Percentiles rank a stretch among this genome's conserved stretches.
phyloP scores from a whole-genome alignment of 2,329 filamentous ascomycete genomes.

The Didymella segeticola region DNA sequence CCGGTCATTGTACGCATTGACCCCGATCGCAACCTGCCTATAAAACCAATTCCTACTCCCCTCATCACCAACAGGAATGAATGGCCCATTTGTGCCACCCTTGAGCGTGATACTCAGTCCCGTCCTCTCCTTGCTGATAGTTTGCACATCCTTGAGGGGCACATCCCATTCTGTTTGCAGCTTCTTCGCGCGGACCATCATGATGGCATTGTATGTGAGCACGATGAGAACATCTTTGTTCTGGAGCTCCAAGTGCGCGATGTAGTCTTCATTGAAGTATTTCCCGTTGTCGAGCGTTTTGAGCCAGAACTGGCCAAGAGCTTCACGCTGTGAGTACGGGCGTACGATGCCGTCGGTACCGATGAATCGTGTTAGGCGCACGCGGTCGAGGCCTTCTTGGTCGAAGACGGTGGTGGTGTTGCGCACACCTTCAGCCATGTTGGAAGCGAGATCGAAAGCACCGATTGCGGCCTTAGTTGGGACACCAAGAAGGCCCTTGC shows the following conservation, averaged over 20 bases:
- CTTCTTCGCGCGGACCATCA: constrained; percentile 86
- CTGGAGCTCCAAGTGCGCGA: constrained; percentile 91
- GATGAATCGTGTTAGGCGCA: constrained; percentile 91
- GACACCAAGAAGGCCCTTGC: constrained; percentile 91
- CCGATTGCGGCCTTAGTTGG: constrained; percentile 97
- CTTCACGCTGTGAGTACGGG: constrained; percentile 92
- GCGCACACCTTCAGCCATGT: constrained; percentile 94
- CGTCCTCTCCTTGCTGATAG: constrained; percentile 94
- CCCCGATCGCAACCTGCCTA: constrained; percentile 69
- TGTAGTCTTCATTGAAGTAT: constrained; percentile 97
- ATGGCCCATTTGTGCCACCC: constrained; percentile 91
- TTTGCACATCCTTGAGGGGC: constrained; percentile 92
- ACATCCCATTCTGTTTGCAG: constrained; percentile 95
- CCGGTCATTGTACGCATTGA: constrained; percentile 72
- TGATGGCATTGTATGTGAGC: constrained; percentile 70
- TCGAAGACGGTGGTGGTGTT: constrained; percentile 99
- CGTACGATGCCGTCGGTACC: constrained; percentile 91
- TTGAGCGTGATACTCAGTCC: constrained; percentile 88
- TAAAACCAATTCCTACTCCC: constrained; percentile 73
- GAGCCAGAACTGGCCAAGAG: constrained; percentile 96
- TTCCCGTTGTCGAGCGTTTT: constrained; percentile 98
- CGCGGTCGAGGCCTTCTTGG: constrained; percentile 89
- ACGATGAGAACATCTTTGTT: constrained; percentile 85
- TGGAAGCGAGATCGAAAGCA: constrained; percentile 94
- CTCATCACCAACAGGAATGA: constrained; percentile 92